These are phyloP conservation scores for Syncephalastrum sp. DNA, from an alignment of 371 early-diverging fungal genomes.

Conservation along the genomic window DNA sequence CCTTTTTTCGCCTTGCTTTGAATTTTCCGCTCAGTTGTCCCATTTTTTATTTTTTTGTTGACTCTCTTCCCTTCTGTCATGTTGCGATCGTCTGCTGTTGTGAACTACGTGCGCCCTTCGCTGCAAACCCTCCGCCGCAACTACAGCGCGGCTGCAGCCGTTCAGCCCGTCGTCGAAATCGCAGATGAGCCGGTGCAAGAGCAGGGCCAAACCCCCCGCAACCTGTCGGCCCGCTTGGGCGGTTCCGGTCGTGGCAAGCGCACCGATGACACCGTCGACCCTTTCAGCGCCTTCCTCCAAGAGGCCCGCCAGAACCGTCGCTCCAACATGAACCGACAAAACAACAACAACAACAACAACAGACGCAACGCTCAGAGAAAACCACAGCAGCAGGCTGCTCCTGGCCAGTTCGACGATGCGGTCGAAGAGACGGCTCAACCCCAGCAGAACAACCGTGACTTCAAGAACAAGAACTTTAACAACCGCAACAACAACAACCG, in stretches of 20 bases:
- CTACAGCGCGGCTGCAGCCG: too few species aligned
- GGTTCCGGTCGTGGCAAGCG: slow-evolving; percentile 44
- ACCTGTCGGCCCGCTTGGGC: slow-evolving; percentile 31
- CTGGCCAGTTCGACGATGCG: slow-evolving; percentile 27
- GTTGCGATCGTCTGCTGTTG: too few species aligned
- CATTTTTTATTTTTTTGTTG: too few species aligned
- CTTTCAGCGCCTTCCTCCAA: slow-evolving; percentile 35
- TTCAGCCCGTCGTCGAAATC: too few species aligned
- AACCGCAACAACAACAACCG: slow-evolving; percentile 8
- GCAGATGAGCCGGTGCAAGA: too few species aligned
- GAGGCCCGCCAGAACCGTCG: slow-evolving; percentile 9
- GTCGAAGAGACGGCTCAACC: slow-evolving; percentile 1
- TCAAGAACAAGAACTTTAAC: slow-evolving; percentile 9
- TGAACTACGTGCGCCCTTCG: too few species aligned
- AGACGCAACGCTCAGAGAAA: slow-evolving; percentile 1
- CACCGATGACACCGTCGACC: slow-evolving; percentile 24
- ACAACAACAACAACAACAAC: slow-evolving; percentile 13
- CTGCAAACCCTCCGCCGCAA: too few species aligned
- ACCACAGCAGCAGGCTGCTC: slow-evolving; percentile 5
- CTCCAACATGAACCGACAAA: slow-evolving; percentile 1
- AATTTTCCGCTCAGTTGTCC: too few species aligned
- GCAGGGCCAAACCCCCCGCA: too few species aligned
- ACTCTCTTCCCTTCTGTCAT: too few species aligned
- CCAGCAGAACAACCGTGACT: slow-evolving; percentile 5
- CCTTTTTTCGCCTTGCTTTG: too few species aligned